A percentile compares a stretch with the other conserved stretches of the same genome.
Conservation (phyloP, 306 rosid species). For the Pterocarpus santalinus region DNA sequence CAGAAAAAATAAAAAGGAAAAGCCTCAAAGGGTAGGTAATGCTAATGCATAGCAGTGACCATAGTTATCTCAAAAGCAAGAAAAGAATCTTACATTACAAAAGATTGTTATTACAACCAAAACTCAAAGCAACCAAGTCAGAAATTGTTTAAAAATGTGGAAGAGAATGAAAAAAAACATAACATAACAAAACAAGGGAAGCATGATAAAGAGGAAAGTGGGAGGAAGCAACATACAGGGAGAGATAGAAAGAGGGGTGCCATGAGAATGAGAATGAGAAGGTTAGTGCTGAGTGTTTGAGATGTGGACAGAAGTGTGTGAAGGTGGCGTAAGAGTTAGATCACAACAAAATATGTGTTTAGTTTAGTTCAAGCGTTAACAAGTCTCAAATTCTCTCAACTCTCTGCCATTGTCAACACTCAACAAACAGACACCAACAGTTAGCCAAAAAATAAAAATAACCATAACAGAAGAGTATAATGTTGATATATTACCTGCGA, state of each 20-base stretch:
- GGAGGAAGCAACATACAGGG: background rate
- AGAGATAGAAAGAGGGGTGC: conserved; percentile 3
- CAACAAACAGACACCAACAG: background rate
- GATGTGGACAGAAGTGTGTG: background rate
- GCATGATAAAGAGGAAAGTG: background rate
- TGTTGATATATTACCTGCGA: background rate
- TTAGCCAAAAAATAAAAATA: background rate
- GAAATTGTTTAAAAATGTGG: background rate
- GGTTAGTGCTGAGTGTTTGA: background rate
- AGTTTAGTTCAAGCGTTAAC: background rate
- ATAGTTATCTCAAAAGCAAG: background rate
- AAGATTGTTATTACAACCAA: background rate
- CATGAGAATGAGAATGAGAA: background rate
- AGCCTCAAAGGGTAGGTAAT: background rate
- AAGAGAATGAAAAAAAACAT: background rate
- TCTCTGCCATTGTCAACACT: background rate
- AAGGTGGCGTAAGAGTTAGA: background rate
- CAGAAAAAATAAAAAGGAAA: background rate
- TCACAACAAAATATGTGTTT: background rate
- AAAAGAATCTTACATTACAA: no score
- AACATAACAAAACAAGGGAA: background rate
- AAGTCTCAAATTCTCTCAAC: background rate
- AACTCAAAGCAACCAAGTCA: background rate
- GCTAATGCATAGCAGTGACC: background rate
- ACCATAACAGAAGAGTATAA: background rate